Evolutionary conservation across 2,329 filamentous ascomycete species (phyloP).

Genomic region (Ophiobolus disseminans): DNA sequence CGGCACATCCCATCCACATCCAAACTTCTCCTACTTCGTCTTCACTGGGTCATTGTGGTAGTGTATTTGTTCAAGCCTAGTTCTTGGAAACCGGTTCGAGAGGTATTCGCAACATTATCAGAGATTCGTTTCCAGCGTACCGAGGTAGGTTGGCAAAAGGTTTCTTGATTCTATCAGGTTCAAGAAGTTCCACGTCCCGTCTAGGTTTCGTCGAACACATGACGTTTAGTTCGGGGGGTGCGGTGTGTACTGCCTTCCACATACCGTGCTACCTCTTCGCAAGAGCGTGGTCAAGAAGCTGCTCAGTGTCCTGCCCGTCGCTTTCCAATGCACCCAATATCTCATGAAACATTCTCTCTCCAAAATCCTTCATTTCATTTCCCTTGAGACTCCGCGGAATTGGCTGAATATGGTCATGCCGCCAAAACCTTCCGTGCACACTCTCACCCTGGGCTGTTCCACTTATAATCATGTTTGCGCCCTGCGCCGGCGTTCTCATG

Average conservation of each 20-base stretch:
- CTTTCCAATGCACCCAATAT: slow-evolving; percentile 40
- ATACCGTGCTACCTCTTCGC: slow-evolving; percentile 2
- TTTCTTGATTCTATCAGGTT: too few relatives aligned
- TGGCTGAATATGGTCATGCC: slow-evolving; percentile 42
- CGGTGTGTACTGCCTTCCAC: too few relatives aligned
- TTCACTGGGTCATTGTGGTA: too few relatives aligned
- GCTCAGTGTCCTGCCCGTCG: slow-evolving; percentile 31
- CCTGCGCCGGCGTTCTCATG: slow-evolving; percentile 36
- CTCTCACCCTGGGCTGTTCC: slow-evolving; percentile 43
- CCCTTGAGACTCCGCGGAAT: slow-evolving; percentile 38
- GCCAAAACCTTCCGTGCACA: slow-evolving; percentile 47
- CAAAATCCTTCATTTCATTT: slow-evolving; percentile 39
- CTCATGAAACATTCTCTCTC: slow-evolving; percentile 41
- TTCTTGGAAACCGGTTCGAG: too few relatives aligned
- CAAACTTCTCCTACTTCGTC: too few relatives aligned
- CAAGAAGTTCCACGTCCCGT: too few relatives aligned
- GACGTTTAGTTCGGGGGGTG: too few relatives aligned
- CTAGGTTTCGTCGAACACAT: too few relatives aligned
- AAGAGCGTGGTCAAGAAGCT: slow-evolving; percentile 14
- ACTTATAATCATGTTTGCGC: slow-evolving; percentile 42
- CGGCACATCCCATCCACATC: neutral
- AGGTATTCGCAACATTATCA: too few relatives aligned
- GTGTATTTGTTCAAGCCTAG: too few relatives aligned
- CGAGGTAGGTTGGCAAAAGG: too few relatives aligned
- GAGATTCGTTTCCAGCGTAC: too few relatives aligned